A percentile compares a stretch with the other conserved stretches of the same genome.
These are phyloP conservation scores for Epichloe gansuensis DNA, from an alignment of 2,329 filamentous ascomycete genomes.

Conservation along the genomic window DNA sequence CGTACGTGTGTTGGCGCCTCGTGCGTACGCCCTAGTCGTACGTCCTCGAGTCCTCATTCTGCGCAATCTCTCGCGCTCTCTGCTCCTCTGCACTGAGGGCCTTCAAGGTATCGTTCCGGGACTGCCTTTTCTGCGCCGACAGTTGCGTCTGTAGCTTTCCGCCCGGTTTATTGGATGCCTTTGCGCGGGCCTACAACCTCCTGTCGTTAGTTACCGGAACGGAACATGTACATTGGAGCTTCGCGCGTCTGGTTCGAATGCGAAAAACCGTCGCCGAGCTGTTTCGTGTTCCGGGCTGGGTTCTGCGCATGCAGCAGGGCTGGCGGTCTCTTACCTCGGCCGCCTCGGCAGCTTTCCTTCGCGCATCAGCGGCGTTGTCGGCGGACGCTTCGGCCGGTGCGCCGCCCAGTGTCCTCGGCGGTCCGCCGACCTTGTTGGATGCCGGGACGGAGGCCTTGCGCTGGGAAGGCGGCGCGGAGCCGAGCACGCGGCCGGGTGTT, in stretches of 20 bases:
- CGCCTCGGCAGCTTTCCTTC: slow-evolving; percentile 63
- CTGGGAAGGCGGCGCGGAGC: slow-evolving; percentile 35
- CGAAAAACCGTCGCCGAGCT: no score
- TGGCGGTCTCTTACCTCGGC: slow-evolving; percentile 52
- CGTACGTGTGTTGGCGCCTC: not conserved
- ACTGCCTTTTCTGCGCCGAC: slow-evolving; percentile 64
- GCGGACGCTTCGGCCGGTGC: slow-evolving; percentile 13
- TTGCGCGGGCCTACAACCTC: slow-evolving; percentile 50
- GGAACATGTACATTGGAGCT: no score
- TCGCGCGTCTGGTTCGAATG: no score
- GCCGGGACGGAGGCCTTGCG: slow-evolving; percentile 37
- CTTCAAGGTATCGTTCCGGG: slow-evolving; percentile 53
- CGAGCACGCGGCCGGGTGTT: slow-evolving; percentile 61
- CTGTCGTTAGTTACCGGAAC: not conserved
- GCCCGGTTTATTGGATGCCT: slow-evolving; percentile 37
- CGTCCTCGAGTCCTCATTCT: slow-evolving; percentile 27
- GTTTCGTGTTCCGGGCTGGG: not conserved
- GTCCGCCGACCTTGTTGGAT: slow-evolving; percentile 34
- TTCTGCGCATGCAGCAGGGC: not conserved
- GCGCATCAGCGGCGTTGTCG: slow-evolving; percentile 37
- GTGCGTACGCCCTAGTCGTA: slow-evolving; percentile 17
- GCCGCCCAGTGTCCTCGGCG: slow-evolving; percentile 53
- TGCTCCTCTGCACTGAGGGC: slow-evolving; percentile 56
- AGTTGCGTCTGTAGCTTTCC: slow-evolving; percentile 62
- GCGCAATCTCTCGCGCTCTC: slow-evolving; percentile 55